Evolutionary conservation across 495 filamentous ascomycete species (phyloP), one percentile per base, ranked within the genome.

Genomic region (Rusavskia elegans): DNA sequence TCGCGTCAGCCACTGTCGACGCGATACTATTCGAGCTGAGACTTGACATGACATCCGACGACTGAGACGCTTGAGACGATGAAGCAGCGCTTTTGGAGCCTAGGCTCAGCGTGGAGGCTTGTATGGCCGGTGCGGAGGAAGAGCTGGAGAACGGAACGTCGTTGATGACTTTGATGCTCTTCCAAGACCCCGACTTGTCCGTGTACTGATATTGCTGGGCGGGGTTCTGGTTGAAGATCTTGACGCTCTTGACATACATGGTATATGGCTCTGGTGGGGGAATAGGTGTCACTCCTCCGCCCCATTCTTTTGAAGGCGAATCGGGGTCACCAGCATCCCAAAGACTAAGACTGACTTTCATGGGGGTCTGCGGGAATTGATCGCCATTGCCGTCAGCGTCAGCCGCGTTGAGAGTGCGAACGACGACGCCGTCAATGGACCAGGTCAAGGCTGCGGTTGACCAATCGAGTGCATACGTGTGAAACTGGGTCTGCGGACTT

Each of bases 381-480:
- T 75, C 67, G 37, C 72, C 84, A 20, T 68, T 74, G 49, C 80
- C 77, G 40, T 84, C 74, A 55, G 75, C 74, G 56, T 71, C 71
- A 48, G 75, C 74, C 35, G 59, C 62, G 1, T 67, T 58, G 38
- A 95, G 69, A 13, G 84, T 87, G 51, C 92, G 80, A 42, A 95
- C 77, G 11, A 74, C 70, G 13, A 64, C 71, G 39, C 83, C 86
- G 55, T 88, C 85, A 55, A 96, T 82, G 51, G 71, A 74, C 90
- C 90, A 98, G 35, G 77, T 67, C 57, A 89, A 77, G 57, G 75
- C 64, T 23, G 81, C 72, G 32, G 80, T 64, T 17, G 81, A 85
- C 90, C 92, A 98, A 62, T 87, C 80, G 56, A 95, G 70, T 11
- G 78, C 80, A 69, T 97, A 98, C 20, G 78, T 95, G 70, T 90